Evolutionary conservation across 345 rosid species (phyloP).

Genomic region (Citrus maxima): DNA sequence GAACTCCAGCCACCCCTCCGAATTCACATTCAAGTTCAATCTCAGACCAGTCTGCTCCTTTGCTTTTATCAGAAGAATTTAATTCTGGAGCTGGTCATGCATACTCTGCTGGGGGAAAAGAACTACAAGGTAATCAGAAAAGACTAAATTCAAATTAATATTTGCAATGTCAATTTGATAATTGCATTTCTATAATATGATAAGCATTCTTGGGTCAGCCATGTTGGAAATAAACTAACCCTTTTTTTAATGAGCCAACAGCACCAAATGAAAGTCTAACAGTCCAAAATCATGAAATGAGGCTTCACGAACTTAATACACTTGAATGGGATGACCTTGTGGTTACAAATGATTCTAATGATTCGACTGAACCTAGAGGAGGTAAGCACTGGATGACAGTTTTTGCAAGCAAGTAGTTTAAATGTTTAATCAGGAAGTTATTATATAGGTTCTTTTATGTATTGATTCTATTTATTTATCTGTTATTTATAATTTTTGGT

Average conservation of each 20-base stretch:
- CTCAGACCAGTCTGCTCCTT: slow-evolving; percentile 56
- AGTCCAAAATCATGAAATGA: slow-evolving; percentile 55
- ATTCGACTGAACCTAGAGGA: slow-evolving; percentile 30
- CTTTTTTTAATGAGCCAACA: slow-evolving; percentile 33
- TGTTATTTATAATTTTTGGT: slow-evolving; percentile 15
- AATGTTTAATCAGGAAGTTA: slow-evolving; percentile 7
- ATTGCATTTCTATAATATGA: background rate
- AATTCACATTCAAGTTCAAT: slow-evolving; percentile 81
- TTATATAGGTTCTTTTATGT: background rate
- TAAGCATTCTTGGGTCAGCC: slow-evolving; percentile 5
- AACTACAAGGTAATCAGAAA: slow-evolving; percentile 20
- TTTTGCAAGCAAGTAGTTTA: background rate
- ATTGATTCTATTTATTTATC: background rate
- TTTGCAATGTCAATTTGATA: background rate
- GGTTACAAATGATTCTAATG: slow-evolving; percentile 44
- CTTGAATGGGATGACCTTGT: slow-evolving; percentile 97
- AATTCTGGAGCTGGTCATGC: slow-evolving; percentile 51
- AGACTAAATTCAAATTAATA: background rate
- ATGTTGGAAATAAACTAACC: slow-evolving; percentile 8
- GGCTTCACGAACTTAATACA: slow-evolving; percentile 87
- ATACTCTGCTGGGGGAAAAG: slow-evolving; percentile 33
- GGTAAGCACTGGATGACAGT: slow-evolving; percentile 36
- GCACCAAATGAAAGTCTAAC: slow-evolving; percentile 45
- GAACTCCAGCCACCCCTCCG: slow-evolving; percentile 68
- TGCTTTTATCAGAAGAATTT: slow-evolving; percentile 54